These are phyloP conservation scores for Eremothecium coryli DNA, from an alignment of 1,139 yeast species.

Conservation along the genomic window DNA sequence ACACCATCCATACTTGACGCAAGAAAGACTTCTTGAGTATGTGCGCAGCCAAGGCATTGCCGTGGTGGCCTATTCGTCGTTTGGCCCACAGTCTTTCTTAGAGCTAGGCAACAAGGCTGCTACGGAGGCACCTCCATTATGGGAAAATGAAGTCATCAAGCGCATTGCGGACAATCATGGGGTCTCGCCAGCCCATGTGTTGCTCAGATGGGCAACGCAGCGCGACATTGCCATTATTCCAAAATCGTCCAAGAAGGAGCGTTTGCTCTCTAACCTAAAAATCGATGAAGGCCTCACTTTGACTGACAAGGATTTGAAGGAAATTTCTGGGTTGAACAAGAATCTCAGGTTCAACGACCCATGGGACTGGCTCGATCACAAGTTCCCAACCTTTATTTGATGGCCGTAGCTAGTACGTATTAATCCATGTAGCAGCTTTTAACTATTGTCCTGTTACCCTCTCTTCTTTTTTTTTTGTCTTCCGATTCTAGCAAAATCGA, in stretches of 20 bases:
- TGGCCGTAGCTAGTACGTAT: not conserved
- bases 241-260: constrained; percentile 55
- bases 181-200: constrained; percentile 51
- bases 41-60: constrained; percentile 55
- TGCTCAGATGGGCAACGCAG: constrained; percentile 77
- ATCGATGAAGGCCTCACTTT: constrained; percentile 45
- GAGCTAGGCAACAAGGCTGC: constrained; percentile 52
- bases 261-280: constrained; percentile 49
- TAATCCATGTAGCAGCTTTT: too few species aligned
- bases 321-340: constrained; percentile 50
- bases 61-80: constrained; percentile 78
- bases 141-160: constrained; percentile 44
- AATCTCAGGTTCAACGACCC: constrained; percentile 81
- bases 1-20: constrained; percentile 87
- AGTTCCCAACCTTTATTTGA: constrained; percentile 31
- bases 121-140: constrained; percentile 43
- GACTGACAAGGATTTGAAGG: constrained; percentile 43
- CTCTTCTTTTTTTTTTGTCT: not conserved
- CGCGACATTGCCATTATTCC: constrained; percentile 66
- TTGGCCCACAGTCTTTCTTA: constrained; percentile 69
- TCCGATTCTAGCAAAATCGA: not conserved
- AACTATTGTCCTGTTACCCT: too few species aligned
- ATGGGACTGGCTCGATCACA: constrained; percentile 48
- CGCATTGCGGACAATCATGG: constrained; percentile 46
- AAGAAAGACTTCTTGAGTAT: constrained; percentile 54